Conservation (phyloP, 2,329 filamentous ascomycete genomes). For the Coniochaeta prunicola region DNA sequence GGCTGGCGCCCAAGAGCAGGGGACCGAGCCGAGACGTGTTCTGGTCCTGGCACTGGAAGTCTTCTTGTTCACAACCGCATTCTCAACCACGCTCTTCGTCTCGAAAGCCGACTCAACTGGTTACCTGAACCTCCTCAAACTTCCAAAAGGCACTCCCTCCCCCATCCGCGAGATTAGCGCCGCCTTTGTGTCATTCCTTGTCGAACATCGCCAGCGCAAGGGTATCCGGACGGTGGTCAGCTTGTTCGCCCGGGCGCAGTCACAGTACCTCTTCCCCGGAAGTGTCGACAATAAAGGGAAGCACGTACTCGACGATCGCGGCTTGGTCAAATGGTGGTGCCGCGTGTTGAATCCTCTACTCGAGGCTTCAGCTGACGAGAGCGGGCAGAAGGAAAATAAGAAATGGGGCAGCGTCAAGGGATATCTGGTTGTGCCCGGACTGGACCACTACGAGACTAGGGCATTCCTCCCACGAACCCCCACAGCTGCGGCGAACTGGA, state of each 20-base stretch:
- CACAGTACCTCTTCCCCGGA: slow-evolving; percentile 90
- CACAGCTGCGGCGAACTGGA: slow-evolving; percentile 50
- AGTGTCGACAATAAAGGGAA: slow-evolving; percentile 80
- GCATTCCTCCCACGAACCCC: slow-evolving; percentile 62
- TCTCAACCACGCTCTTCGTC: slow-evolving; percentile 82
- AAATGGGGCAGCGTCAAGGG: slow-evolving; percentile 52
- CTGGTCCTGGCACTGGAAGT: slow-evolving; percentile 81
- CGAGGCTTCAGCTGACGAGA: slow-evolving; percentile 30
- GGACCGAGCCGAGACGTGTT: slow-evolving; percentile 37
- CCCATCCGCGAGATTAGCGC: slow-evolving; percentile 68
- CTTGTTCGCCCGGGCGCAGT: slow-evolving; percentile 85
- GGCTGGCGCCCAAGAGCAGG: slow-evolving; percentile 10
- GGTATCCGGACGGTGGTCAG: slow-evolving; percentile 70
- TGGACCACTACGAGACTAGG: slow-evolving; percentile 74
- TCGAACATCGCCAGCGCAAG: slow-evolving; percentile 57
- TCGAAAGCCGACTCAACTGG: slow-evolving; percentile 97
- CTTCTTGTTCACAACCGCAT: slow-evolving; percentile 74
- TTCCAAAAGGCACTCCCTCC: slow-evolving; percentile 57
- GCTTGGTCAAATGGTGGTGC: slow-evolving; percentile 94
- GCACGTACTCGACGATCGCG: slow-evolving; percentile 85
- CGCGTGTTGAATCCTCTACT: slow-evolving; percentile 74
- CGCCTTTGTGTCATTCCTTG: slow-evolving; percentile 69
- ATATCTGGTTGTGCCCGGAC: slow-evolving; percentile 81
- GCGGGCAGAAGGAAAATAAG: slow-evolving; percentile 16
- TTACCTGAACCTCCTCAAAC: slow-evolving; percentile 61